phyloP scores from a whole-genome alignment of 2,329 filamentous ascomycete species.

The Trichoderma oligosporum region DNA sequence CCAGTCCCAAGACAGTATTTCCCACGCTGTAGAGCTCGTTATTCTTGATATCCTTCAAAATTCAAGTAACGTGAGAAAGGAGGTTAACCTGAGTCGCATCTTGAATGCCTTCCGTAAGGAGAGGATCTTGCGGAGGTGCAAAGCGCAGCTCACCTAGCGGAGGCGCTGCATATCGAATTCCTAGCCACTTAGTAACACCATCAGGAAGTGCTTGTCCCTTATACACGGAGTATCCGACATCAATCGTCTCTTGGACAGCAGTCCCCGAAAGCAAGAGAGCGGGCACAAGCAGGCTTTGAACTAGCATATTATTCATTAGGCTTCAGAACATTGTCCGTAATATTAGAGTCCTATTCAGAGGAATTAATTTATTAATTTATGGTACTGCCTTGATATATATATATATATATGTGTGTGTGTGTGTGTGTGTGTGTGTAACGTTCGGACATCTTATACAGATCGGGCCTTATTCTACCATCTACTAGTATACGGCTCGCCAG shows the following conservation, averaged over 20 bases:
- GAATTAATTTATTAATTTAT: neutral
- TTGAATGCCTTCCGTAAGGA: conserved; percentile 41
- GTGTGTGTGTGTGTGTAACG: too few species aligned
- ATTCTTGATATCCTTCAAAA: neutral
- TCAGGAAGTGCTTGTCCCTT: conserved; percentile 50
- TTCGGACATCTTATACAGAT: neutral
- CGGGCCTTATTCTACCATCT: neutral
- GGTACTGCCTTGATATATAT: neutral
- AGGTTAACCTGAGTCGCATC: conserved; percentile 50
- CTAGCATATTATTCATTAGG: neutral
- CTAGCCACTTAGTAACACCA: conserved; percentile 68
- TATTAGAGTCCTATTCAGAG: neutral
- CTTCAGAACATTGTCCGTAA: neutral
- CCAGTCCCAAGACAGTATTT: conserved; percentile 32
- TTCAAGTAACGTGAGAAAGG: neutral
- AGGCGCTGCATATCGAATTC: conserved; percentile 69
- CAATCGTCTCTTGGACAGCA: conserved; percentile 40
- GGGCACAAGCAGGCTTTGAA: neutral
- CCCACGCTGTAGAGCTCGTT: conserved; percentile 10
- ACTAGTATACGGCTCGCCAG: neutral
- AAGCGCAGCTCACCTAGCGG: conserved; percentile 66
- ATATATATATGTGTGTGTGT: too few species aligned
- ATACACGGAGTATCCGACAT: conserved; percentile 66
- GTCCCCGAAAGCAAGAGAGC: conserved; percentile 4
- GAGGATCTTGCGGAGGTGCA: conserved; percentile 61